These are phyloP conservation scores for Nemania sp. DNA, from an alignment of 2,329 filamentous ascomycete species.

Conservation along the genomic window DNA sequence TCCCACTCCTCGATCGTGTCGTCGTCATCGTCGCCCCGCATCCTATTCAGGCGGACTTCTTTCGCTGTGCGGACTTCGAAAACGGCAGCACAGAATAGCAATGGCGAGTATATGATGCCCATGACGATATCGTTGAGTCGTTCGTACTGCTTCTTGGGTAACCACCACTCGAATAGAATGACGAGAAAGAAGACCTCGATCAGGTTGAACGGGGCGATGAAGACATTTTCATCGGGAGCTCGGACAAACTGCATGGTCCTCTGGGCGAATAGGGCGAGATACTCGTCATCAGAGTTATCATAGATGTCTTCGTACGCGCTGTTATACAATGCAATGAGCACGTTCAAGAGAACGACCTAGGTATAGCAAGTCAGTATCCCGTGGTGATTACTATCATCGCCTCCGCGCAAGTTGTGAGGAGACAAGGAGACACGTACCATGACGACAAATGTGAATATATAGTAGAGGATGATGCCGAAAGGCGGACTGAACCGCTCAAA, in stretches of 20 bases:
- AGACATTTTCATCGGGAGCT: slow-evolving; percentile 97
- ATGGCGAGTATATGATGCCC: slow-evolving; percentile 80
- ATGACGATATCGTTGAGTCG: slow-evolving; percentile 87
- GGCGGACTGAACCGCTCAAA: slow-evolving; percentile 92
- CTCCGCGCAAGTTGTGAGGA: no score
- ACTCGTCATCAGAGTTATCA: slow-evolving; percentile 92
- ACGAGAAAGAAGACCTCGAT: slow-evolving; percentile 82
- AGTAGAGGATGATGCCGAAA: slow-evolving; percentile 94
- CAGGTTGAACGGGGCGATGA: slow-evolving; percentile 93
- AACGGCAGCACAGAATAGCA: slow-evolving; percentile 77
- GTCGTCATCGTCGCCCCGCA: slow-evolving; percentile 84
- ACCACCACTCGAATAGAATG: slow-evolving; percentile 93
- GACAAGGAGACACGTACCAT: slow-evolving; percentile 64
- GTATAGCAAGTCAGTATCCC: not conserved
- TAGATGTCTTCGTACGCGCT: slow-evolving; percentile 95
- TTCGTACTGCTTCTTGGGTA: slow-evolving; percentile 74
- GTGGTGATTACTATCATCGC: not conserved
- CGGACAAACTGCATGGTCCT: slow-evolving; percentile 98
- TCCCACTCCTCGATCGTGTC: slow-evolving; percentile 93
- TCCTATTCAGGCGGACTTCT: slow-evolving; percentile 73
- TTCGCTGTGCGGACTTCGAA: slow-evolving; percentile 70
- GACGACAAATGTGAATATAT: slow-evolving; percentile 95
- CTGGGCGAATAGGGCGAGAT: slow-evolving; percentile 87
- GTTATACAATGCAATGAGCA: slow-evolving; percentile 96
- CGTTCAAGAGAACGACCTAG: slow-evolving; percentile 78